Evolutionary conservation across 148 eudicot genomes (phyloP).

Genomic region (Nyssa sinensis): DNA sequence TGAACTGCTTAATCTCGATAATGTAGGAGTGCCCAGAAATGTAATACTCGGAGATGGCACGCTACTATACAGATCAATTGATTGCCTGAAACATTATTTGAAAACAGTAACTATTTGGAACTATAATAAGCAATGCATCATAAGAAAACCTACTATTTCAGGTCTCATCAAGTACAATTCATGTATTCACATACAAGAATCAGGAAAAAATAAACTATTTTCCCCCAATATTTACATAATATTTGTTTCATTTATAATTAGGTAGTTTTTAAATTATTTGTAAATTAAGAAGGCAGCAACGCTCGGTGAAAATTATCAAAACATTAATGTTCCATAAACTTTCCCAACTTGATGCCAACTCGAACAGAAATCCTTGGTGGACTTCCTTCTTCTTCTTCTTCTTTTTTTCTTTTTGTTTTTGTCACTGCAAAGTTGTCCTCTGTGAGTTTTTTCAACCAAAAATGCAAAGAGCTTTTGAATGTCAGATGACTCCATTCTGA

Average conservation of each 20-base stretch:
- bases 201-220: too few relatives aligned
- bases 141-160: background rate
- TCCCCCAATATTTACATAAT: too few relatives aligned
- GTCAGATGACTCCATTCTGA: background rate
- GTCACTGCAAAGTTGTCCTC: background rate
- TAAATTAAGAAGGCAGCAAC: background rate
- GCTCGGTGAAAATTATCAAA: background rate
- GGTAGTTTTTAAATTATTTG: background rate
- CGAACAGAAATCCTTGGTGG: background rate
- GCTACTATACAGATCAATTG: conserved; percentile 77
- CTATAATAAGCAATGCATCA: background rate
- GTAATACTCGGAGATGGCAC: conserved; percentile 71
- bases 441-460: background rate
- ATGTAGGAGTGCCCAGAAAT: conserved; percentile 65
- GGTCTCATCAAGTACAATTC: background rate
- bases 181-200: too few relatives aligned
- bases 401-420: too few relatives aligned
- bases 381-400: background rate
- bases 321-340: background rate
- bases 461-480: background rate
- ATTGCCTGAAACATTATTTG: conserved; percentile 57
- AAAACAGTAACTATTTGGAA: background rate
- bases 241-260: too few relatives aligned
- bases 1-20: conserved; percentile 69
- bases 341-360: background rate